Evolutionary conservation across 495 filamentous ascomycete species (phyloP), one percentile per base, ranked within the genome.

Genomic region (Barbatosphaeria neglecta): DNA sequence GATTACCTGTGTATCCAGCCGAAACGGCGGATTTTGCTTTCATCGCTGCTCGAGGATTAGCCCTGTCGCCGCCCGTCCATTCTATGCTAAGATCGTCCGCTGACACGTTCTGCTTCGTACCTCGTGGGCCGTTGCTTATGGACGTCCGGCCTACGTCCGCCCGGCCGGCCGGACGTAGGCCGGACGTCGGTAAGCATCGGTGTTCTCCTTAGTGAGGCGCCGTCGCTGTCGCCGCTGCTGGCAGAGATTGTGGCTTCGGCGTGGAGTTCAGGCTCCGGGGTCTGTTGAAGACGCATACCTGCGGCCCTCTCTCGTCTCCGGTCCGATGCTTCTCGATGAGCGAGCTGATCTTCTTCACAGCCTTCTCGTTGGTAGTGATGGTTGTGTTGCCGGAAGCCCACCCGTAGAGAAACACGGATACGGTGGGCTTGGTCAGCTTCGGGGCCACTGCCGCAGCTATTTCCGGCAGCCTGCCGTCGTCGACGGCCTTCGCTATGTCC

Each of bases 371-470:
- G 40, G 57, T 57, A 6, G 61, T 64, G 31, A 64, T 37, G 0
- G 61, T 62, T 6, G 59, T 60, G 25, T 49, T 45, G 13, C 52
- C 57, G n/a, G 45, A 48, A 23, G 48, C 46, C 59, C 59, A 60
- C 11, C 61, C 61, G 16, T 55, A 58, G 10, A 48, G 51, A 37
- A 64, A 62, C 1, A 60, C 57, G 0, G 61, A 60, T 46, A 53
- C 52, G 24, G 57, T 57, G 16, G 59, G 53, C 28, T 57, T 35
- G 2, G 46, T 45, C 6, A 64, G 43, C 19, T 45, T 55, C 37
- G 41, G 44, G 28, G 42, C 50, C 7, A 56, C 45, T 7, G 44
- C 15, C 22, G 28, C 45, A 10, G 50, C 48, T 13, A 52, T 5
- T 22, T 23, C 10, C 3, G 47, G 47, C 16, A 49, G 20, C 31